Evolutionary conservation across 2,329 filamentous ascomycete genomes (phyloP).

Genomic region (Berkeleyomyces basicola): DNA sequence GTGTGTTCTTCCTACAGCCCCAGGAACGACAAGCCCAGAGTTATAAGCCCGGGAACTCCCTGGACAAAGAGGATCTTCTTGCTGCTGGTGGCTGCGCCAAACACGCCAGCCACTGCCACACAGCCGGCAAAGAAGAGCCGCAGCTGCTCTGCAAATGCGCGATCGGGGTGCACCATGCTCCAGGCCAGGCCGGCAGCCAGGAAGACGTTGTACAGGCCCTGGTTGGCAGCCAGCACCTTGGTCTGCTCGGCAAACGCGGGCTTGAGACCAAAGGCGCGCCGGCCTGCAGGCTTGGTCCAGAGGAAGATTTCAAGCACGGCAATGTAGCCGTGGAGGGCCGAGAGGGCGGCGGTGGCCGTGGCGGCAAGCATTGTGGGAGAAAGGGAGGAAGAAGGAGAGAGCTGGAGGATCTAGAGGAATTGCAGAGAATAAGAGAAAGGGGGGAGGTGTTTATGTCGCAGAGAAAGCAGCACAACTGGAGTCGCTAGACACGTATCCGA

Average conservation of each 20-base stretch:
- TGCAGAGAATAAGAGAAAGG: not conserved
- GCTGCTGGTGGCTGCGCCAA: slow-evolving; percentile 27
- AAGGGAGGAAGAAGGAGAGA: not conserved
- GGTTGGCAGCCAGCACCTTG: slow-evolving; percentile 30
- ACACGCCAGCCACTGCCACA: slow-evolving; percentile 28
- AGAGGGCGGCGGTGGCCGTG: slow-evolving; percentile 24
- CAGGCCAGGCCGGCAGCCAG: slow-evolving; percentile 32
- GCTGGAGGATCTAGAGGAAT: not conserved
- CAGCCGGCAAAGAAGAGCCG: slow-evolving; percentile 31
- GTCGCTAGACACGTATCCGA: too few species aligned
- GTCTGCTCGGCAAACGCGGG: slow-evolving; percentile 30
- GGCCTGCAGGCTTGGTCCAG: slow-evolving; percentile 30
- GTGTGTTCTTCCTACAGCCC: slow-evolving; percentile 10
- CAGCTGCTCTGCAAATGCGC: slow-evolving; percentile 27
- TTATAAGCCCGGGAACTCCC: slow-evolving; percentile 22
- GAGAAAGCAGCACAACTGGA: too few species aligned
- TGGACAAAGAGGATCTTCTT: slow-evolving; percentile 29
- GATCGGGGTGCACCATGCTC: slow-evolving; percentile 29
- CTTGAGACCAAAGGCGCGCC: slow-evolving; percentile 27
- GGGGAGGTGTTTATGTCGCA: not conserved
- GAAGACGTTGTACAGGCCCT: slow-evolving; percentile 37
- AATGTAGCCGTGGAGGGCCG: slow-evolving; percentile 31
- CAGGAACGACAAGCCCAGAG: slow-evolving; percentile 18
- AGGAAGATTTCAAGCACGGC: slow-evolving; percentile 32
- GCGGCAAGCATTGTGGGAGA: slow-evolving; percentile 20